Conservation (phyloP, 805 yeast species). For the Wickerhamomyces sydowiorum region DNA sequence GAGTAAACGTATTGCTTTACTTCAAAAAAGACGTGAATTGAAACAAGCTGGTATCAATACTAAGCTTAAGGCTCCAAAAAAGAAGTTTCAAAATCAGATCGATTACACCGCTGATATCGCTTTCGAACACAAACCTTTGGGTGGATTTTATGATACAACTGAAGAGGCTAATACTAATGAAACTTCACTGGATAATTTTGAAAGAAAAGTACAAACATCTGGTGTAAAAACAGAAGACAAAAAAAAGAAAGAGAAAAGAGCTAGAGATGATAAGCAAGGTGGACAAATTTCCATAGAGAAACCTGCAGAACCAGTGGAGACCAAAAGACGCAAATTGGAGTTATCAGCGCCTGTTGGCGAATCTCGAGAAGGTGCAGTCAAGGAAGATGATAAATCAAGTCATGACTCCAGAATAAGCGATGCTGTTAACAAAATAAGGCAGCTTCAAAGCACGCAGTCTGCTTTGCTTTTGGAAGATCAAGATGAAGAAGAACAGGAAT, state of each 20-base stretch:
- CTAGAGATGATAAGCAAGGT: conserved; percentile 21
- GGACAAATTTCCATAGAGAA: conserved; percentile 17
- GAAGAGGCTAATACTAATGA: conserved; percentile 48
- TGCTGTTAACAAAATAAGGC: conserved; percentile 35
- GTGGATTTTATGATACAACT: conserved; percentile 62
- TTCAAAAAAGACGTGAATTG: conserved; percentile 77
- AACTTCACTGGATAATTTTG: conserved; percentile 35
- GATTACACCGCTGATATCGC: conserved; percentile 85
- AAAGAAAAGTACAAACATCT: conserved; percentile 31
- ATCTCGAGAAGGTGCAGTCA: conserved; percentile 3
- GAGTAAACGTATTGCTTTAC: conserved; percentile 63
- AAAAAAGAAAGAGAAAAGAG: conserved; percentile 25
- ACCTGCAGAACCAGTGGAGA: conserved; percentile 6
- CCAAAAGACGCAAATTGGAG: conserved; percentile 18
- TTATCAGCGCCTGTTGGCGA: conserved; percentile 29
- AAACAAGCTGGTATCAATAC: conserved; percentile 72
- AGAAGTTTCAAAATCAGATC: conserved; percentile 51
- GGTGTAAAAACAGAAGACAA: conserved; percentile 40
- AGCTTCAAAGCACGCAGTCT: conserved; percentile 31
- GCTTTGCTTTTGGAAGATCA: conserved; percentile 20
- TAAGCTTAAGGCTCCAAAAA: conserved; percentile 42
- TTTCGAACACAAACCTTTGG: conserved; percentile 62
- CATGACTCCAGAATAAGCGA: conserved; percentile 13
- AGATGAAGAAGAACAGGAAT: conserved; percentile 2
- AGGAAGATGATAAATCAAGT: conserved; percentile 3